Conservation (phyloP, 768 basidiomycete genomes). For the Dioszegia crocea region DNA sequence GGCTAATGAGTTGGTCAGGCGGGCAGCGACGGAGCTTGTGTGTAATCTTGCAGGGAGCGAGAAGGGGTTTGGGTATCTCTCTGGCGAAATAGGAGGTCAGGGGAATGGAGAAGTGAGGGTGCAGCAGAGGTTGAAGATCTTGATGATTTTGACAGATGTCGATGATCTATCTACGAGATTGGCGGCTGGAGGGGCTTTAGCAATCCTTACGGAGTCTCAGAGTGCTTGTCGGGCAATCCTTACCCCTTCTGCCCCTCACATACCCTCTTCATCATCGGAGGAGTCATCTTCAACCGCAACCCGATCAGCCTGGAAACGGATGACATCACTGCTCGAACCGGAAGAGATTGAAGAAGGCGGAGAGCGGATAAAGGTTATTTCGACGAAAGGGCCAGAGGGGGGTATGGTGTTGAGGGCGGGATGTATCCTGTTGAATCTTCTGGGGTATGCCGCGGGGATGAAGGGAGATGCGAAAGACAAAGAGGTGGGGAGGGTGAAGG, state of each 20-base stretch:
- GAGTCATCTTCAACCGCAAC: neutral
- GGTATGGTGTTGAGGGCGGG: slow-evolving; percentile 75
- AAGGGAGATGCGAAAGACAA: slow-evolving; percentile 31
- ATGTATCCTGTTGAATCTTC: slow-evolving; percentile 67
- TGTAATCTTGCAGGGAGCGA: slow-evolving; percentile 86
- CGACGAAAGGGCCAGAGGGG: slow-evolving; percentile 45
- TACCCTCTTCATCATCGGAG: neutral
- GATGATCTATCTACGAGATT: slow-evolving; percentile 78
- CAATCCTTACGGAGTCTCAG: slow-evolving; percentile 65
- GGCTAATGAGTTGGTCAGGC: slow-evolving; percentile 72
- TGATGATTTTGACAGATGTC: slow-evolving; percentile 79
- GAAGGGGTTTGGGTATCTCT: slow-evolving; percentile 68
- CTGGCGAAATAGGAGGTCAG: slow-evolving; percentile 27
- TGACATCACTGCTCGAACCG: slow-evolving; percentile 59
- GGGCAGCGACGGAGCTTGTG: slow-evolving; percentile 83
- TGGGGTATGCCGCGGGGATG: slow-evolving; percentile 51
- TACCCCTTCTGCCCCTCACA: neutral
- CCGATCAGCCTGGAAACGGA: slow-evolving; percentile 57
- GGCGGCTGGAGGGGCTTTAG: slow-evolving; percentile 87
- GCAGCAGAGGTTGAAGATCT: slow-evolving; percentile 60
- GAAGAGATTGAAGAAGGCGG: slow-evolving; percentile 49
- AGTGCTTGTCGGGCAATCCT: slow-evolving; percentile 62
- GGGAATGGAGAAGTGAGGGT: neutral
- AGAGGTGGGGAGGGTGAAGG: slow-evolving; percentile 57
- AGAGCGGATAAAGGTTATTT: slow-evolving; percentile 27